These are phyloP conservation scores for Lachnellula subtilissima DNA, from an alignment of 2,329 filamentous ascomycete genomes.

Conservation along the genomic window DNA sequence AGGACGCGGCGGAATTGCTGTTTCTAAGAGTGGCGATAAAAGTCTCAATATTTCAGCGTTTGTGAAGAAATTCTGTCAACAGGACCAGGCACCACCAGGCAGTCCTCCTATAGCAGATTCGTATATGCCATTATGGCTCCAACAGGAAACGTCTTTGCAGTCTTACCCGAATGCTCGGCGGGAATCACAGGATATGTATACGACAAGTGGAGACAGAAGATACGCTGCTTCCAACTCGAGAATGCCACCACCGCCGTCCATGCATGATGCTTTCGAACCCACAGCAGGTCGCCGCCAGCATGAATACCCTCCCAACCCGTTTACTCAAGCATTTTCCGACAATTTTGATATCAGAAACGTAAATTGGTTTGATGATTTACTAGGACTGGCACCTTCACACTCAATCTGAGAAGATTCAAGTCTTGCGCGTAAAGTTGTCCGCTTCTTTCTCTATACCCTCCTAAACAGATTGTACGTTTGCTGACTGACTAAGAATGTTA, in stretches of 20 bases:
- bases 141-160: slow-evolving; percentile 8
- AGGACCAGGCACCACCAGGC: slow-evolving; percentile 9
- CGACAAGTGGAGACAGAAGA: neutral
- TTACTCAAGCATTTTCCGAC: slow-evolving; percentile 11
- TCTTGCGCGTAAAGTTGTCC: no score
- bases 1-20: neutral
- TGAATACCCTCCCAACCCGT: slow-evolving; percentile 3
- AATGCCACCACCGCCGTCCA: neutral
- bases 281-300: neutral
- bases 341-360: slow-evolving; percentile 15
- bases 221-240: neutral
- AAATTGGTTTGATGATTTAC: slow-evolving; percentile 20
- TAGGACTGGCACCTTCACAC: slow-evolving; percentile 17
- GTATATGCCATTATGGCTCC: slow-evolving; percentile 14
- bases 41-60: slow-evolving; percentile 28
- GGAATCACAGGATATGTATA: neutral
- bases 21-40: slow-evolving; percentile 7
- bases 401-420: slow-evolving; percentile 8
- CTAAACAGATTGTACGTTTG: no score
- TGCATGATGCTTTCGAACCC: slow-evolving; percentile 1
- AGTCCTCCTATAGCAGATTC: slow-evolving; percentile 9
- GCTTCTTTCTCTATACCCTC: no score
- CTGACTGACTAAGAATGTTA: neutral
- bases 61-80: slow-evolving; percentile 28
- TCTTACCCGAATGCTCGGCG: slow-evolving; percentile 11